Conservation (phyloP, 1,284 basidiomycete species). For the Veloboletus limbatus region DNA sequence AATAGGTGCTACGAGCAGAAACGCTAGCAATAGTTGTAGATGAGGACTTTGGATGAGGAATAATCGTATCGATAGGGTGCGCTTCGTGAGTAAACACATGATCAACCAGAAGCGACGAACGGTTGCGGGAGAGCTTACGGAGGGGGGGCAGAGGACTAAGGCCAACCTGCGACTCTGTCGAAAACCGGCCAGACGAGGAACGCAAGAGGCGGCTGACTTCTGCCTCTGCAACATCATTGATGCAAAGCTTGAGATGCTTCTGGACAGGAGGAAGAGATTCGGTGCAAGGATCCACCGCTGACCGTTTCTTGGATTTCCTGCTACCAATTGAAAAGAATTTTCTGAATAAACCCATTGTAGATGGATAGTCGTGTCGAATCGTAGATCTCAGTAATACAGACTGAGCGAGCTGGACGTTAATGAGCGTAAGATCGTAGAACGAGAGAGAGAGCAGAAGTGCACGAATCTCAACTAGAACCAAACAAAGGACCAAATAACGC, state of each 20-base stretch:
- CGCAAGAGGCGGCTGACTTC: conserved; percentile 62
- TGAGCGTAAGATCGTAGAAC: conserved; percentile 26
- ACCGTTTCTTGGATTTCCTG: conserved; percentile 52
- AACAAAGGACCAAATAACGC: conserved; percentile 41
- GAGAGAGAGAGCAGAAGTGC: conserved; percentile 11
- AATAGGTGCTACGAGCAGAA: conserved; percentile 59
- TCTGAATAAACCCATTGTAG: conserved; percentile 65
- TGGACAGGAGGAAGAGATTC: conserved; percentile 10
- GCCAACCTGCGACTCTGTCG: conserved; percentile 52
- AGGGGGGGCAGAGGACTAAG: conserved; percentile 59
- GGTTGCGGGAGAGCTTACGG: conserved; percentile 46
- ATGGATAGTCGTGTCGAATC: conserved; percentile 26
- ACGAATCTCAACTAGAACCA: conserved; percentile 44
- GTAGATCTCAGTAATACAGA: conserved; percentile 16
- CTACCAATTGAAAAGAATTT: conserved; percentile 67
- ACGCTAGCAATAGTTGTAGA: conserved; percentile 48
- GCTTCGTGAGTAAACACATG: conserved; percentile 38
- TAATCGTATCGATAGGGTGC: conserved; percentile 60
- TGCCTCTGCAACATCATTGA: conserved; percentile 52
- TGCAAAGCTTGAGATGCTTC: conserved; percentile 15
- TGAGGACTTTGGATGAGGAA: conserved; percentile 47
- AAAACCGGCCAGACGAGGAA: conserved; percentile 66
- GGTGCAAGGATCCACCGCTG: conserved; percentile 17
- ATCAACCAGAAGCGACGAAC: neutral
- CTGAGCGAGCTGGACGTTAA: conserved; percentile 22